Evolutionary conservation across 768 basidiomycete genomes (phyloP), one percentile per base, ranked within the genome.

Genomic region (Tulasnella sp.): DNA sequence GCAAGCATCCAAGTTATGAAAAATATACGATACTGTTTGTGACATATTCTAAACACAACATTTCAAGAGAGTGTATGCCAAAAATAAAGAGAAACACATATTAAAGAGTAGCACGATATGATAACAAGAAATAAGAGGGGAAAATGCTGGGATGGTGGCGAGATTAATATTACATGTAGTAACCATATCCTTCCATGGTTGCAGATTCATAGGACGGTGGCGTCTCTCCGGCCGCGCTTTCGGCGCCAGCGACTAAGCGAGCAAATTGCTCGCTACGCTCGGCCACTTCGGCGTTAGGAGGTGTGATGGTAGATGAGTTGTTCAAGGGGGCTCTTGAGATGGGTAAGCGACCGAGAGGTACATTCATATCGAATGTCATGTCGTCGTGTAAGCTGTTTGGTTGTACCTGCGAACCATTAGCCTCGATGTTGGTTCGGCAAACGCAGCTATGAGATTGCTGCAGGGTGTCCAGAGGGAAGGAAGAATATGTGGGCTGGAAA

Each of bases 201-300:
- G 58, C 47, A 58, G 45, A 70, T 0, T 67, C 70, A 68, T 93
- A 92, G n/a, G 81, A 74, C 3, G 94, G 94, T 0, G 94, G 93
- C 7, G 79, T 78, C 69, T 96, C 92, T 5, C 93, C 93, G 15
- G 76, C 75, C 66, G 86, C 84, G 49, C 78, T 86, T 69, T 87
- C 86, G 69, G 85, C 83, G 23, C 94, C 93, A 10, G 86, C 80
- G 41, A 96, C 77, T 19, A 96, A 77, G 24, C 85, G 77, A 68
- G 91, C 92, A 66, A 86, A 92, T 61, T 85, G 77, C 13, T 72
- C 68, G 59, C 70, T 72, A 42, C 72, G 65, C 58, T 73, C 71
- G 19, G 70, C 44, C 19, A 51, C 19, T n/a, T 50, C 53, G 21
- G 15, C 50, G 30, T 45, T 55, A 52, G 41, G 44, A 19, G 42